Evolutionary conservation across 768 basidiomycete genomes (phyloP), one percentile per base, ranked within the genome.

Genomic region (Sarcomyxa edulis): DNA sequence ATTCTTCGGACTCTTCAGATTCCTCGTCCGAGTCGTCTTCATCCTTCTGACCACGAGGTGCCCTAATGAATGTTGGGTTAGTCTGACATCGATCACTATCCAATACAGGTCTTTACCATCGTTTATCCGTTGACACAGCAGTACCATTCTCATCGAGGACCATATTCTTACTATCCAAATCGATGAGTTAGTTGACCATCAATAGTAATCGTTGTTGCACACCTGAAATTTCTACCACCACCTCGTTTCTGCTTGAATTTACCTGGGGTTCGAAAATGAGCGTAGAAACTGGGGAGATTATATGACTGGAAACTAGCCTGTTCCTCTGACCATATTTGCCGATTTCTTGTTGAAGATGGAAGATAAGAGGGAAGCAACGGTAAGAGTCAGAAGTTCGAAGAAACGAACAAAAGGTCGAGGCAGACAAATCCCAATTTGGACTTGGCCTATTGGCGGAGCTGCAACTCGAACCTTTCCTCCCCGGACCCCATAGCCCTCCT

Each of bases 181-280:
- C 26, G 26, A 14, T 22, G 27, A n/a, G 19, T 3, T 25, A 49
- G 23, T n/a, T 24, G 14, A 28, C 35, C 31, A 15, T 36, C 46
- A 39, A 31, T 32, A 11, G 42, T 32, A 16, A 37, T 22, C 35
- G 21, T 23, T 31, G 31, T 21, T 9, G 39, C 55, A 35, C 52
- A 84, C 78, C 87, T 87, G 61, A 93, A 94, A 56, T 67, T 81
- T 44, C 91, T 76, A 36, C 91, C 91, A 25, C 91, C 91, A 48
- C 91, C 91, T 36, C 91, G 86, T 55, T 82, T 86, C 48, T 78
- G 70, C 72, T 92, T 92, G 66, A 76, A 89, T 61, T 84, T 88
- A 45, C 89, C 87, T 80, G 48, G n/a, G n/a, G n/a, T n/a, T 5
- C 22, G 2, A 16, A 19, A 19, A 12, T 23, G 5, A 47, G 28